phyloP scores from a whole-genome alignment of 2,329 filamentous ascomycete genomes.

The Fusarium robinianum region DNA sequence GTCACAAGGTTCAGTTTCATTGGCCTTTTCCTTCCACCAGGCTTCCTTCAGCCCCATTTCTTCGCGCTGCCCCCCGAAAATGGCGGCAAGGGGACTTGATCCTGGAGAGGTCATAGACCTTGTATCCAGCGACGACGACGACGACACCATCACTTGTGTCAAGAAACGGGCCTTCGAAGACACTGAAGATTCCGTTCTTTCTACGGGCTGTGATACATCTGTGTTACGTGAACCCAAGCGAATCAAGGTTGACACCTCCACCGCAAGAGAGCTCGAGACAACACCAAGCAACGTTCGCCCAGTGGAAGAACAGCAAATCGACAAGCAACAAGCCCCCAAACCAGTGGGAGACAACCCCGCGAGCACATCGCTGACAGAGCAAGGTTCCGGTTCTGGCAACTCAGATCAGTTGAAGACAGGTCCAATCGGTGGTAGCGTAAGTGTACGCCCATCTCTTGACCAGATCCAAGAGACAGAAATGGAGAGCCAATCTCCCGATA shows the following conservation, averaged over 20 bases:
- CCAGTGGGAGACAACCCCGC: too few relatives aligned
- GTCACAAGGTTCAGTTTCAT: too few relatives aligned
- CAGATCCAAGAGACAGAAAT: too few relatives aligned
- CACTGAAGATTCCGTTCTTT: slow-evolving; percentile 12
- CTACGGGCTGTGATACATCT: slow-evolving; percentile 9
- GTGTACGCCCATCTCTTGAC: too few relatives aligned
- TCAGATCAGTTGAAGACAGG: too few relatives aligned
- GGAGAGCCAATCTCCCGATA: too few relatives aligned
- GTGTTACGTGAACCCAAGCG: slow-evolving; percentile 30
- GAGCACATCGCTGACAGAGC: too few relatives aligned
- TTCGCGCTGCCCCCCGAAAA: slow-evolving; percentile 12
- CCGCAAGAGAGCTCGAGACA: slow-evolving; percentile 3
- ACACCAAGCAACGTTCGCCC: background rate
- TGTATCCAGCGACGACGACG: slow-evolving; percentile 34
- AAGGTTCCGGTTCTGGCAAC: too few relatives aligned
- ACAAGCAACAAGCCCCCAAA: slow-evolving; percentile 26
- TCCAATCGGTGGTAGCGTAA: too few relatives aligned
- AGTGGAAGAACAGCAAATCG: slow-evolving; percentile 44
- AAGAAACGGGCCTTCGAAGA: slow-evolving; percentile 40
- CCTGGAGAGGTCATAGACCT: slow-evolving; percentile 33
- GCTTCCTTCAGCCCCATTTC: too few relatives aligned
- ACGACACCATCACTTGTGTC: slow-evolving; percentile 6
- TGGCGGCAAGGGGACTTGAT: slow-evolving; percentile 26
- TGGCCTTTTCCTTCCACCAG: too few relatives aligned
- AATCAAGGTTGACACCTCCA: slow-evolving; percentile 16